Percentiles rank a stretch among this genome's conserved stretches.
These are phyloP conservation scores for Zopfia rhizophila DNA, from an alignment of 2,329 filamentous ascomycete species.

Conservation along the genomic window DNA sequence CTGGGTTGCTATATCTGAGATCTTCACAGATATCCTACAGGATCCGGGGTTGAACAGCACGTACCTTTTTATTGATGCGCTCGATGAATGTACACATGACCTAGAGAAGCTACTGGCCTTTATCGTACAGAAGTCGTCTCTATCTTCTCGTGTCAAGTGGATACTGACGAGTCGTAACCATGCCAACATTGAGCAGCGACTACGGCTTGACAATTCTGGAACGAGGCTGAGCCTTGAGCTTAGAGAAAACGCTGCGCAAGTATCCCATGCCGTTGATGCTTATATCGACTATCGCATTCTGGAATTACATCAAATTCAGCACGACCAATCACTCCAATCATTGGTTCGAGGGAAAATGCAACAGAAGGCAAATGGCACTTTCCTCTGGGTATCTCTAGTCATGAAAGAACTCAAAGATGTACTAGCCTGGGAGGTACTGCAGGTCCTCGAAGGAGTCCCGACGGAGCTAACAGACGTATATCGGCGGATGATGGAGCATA, in stretches of 20 bases:
- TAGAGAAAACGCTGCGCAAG: conserved; percentile 13
- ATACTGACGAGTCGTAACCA: conserved; percentile 49
- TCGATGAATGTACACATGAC: conserved; percentile 10
- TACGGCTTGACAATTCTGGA: conserved; percentile 33
- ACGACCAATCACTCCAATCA: conserved; percentile 14
- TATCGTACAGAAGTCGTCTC: conserved; percentile 10
- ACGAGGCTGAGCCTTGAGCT: conserved; percentile 39
- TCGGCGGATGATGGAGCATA: conserved; percentile 8
- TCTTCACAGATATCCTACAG: conserved; percentile 53
- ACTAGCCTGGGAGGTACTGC: conserved; percentile 6
- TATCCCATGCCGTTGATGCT: conserved; percentile 44
- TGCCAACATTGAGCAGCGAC: conserved; percentile 44
- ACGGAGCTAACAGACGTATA: conserved; percentile 14
- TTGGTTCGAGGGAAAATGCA: conserved; percentile 23
- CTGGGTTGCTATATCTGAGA: conserved; percentile 47
- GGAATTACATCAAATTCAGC: neutral
- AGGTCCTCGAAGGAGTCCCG: conserved; percentile 16
- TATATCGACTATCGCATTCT: conserved; percentile 51
- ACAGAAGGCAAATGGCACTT: too few species aligned
- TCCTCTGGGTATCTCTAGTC: too few species aligned
- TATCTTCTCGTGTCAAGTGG: conserved; percentile 33
- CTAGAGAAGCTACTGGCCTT: conserved; percentile 33
- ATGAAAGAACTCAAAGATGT: conserved; percentile 22
- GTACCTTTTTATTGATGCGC: conserved; percentile 9
- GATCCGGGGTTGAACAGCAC: conserved; percentile 31